Conservation (phyloP, 352 stramenopile genomes). For the Phytophthora colocasiae region DNA sequence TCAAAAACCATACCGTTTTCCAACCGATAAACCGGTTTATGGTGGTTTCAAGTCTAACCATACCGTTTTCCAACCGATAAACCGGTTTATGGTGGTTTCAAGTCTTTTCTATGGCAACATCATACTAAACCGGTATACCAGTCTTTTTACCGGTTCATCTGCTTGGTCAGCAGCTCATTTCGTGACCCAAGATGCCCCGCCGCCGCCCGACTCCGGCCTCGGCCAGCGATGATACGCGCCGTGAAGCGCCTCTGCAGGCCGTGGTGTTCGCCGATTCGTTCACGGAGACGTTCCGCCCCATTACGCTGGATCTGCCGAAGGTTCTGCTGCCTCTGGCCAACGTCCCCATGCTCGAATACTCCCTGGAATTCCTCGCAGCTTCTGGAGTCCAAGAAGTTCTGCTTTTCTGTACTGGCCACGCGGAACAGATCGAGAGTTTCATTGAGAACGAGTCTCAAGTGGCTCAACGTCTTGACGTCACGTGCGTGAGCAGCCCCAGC, state of each 20-base stretch:
- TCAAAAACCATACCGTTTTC: too few species aligned
- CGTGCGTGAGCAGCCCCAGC: slow-evolving; percentile 79
- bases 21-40: too few species aligned
- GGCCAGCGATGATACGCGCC: slow-evolving; percentile 78
- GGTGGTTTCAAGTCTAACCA: too few species aligned
- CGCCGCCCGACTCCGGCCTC: slow-evolving; percentile 18
- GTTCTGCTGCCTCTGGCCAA: slow-evolving; percentile 97
- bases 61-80: too few species aligned
- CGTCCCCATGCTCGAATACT: slow-evolving; percentile 97
- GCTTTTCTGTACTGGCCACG: slow-evolving; percentile 92
- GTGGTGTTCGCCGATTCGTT: slow-evolving; percentile 97
- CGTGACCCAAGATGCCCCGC: slow-evolving; percentile 14
- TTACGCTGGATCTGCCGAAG: slow-evolving; percentile 91
- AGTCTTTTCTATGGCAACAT: neutral
- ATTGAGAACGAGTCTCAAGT: slow-evolving; percentile 68
- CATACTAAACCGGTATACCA: neutral
- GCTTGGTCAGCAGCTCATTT: slow-evolving; percentile 2
- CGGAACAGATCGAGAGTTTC: slow-evolving; percentile 90
- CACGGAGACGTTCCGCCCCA: slow-evolving; percentile 93
- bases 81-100: too few species aligned
- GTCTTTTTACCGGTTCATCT: slow-evolving; percentile 3
- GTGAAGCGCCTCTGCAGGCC: slow-evolving; percentile 95
- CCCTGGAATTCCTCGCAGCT: slow-evolving; percentile 95
- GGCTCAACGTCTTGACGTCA: slow-evolving; percentile 63
- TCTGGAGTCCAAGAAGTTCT: slow-evolving; percentile 96